phyloP scores from a whole-genome alignment of 768 basidiomycete genomes.

The Leccinum olivaceopallidum region DNA sequence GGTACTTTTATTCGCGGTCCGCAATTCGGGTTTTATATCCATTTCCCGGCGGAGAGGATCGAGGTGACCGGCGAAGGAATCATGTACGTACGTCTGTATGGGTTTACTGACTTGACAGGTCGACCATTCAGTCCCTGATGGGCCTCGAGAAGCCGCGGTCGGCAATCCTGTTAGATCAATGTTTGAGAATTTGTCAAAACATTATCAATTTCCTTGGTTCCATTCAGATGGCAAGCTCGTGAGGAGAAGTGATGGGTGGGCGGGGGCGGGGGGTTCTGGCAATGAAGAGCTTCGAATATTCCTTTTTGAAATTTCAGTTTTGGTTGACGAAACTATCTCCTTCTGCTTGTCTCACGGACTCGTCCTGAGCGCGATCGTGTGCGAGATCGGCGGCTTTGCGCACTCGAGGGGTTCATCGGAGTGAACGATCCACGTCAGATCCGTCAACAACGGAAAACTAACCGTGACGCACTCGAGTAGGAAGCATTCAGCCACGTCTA shows the following conservation, averaged over 20 bases:
- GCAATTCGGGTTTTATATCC: constrained; percentile 1
- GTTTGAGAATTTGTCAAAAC: not conserved
- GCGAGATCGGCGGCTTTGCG: not conserved
- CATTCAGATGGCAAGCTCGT: not conserved
- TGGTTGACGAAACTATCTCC: not conserved
- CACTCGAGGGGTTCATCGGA: not conserved
- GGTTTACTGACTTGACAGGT: not conserved
- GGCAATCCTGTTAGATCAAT: not conserved
- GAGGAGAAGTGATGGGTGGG: not conserved
- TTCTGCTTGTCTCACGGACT: not conserved
- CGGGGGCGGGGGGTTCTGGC: not conserved
- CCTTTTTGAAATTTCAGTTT: not conserved
- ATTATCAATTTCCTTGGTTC: not conserved
- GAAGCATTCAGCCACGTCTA: not conserved
- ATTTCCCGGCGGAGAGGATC: not conserved
- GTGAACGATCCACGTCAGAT: not conserved
- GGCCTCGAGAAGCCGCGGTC: not conserved
- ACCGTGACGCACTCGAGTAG: not conserved
- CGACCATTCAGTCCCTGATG: not conserved
- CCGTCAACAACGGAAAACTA: not conserved
- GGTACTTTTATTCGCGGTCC: constrained; percentile 7
- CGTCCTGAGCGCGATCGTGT: not conserved
- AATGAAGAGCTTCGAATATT: not conserved
- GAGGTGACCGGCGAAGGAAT: not conserved
- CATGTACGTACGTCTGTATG: not conserved